Evolutionary conservation across 208 protist species (phyloP).

Genomic region (Trypanosoma grayi): DNA sequence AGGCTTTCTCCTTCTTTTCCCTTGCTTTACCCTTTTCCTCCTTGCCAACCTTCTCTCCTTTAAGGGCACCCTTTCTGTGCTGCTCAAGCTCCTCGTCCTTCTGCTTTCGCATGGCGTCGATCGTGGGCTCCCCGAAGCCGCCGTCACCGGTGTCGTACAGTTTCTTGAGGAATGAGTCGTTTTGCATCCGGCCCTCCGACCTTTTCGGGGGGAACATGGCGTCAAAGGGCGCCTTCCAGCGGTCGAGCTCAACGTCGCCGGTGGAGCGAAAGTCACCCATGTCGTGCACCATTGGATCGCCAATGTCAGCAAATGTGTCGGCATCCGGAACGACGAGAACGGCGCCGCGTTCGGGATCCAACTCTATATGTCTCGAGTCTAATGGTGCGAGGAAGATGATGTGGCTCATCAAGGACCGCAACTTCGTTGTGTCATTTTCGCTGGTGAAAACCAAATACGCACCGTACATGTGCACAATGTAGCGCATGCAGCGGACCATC

Average conservation of each 20-base stretch:
- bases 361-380: slow-evolving; percentile 64
- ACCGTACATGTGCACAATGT: slow-evolving; percentile 80
- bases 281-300: slow-evolving; percentile 45
- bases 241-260: slow-evolving; percentile 77
- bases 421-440: slow-evolving; percentile 60
- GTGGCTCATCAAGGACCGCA: slow-evolving; percentile 63
- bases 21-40: slow-evolving; percentile 11
- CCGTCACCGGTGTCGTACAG: slow-evolving; percentile 65
- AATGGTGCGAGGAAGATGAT: slow-evolving; percentile 80
- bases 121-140: slow-evolving; percentile 74
- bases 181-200: slow-evolving; percentile 32
- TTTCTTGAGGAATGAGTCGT: slow-evolving; percentile 58
- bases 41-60: slow-evolving; percentile 26
- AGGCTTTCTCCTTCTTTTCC: neutral
- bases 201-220: slow-evolving; percentile 54
- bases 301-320: slow-evolving; percentile 84
- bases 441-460: slow-evolving; percentile 71
- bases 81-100: slow-evolving; percentile 90
- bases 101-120: slow-evolving; percentile 78
- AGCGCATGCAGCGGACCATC: slow-evolving; percentile 68
- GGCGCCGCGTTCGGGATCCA: slow-evolving; percentile 55
- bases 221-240: slow-evolving; percentile 81
- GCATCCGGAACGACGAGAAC: slow-evolving; percentile 73
- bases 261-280: slow-evolving; percentile 36
- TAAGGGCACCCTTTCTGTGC: slow-evolving; percentile 51